Evolutionary conservation across 768 basidiomycete genomes (phyloP).

Genomic region (Cubamyces lactineus): DNA sequence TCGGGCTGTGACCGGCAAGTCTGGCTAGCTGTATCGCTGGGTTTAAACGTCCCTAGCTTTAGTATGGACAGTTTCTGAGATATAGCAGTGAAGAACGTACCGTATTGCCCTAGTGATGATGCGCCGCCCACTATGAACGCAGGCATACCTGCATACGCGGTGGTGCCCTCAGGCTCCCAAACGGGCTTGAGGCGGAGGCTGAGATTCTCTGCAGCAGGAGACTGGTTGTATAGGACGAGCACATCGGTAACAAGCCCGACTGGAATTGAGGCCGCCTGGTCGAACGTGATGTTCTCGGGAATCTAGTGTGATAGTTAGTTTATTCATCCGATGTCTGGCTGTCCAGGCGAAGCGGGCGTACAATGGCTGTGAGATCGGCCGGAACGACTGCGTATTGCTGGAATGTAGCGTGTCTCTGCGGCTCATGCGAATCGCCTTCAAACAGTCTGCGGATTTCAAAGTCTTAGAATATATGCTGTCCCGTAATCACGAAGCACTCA

Average conservation of each 20-base stretch:
- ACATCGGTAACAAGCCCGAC: conserved; percentile 24
- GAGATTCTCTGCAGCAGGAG: background rate
- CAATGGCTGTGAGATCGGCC: conserved; percentile 31
- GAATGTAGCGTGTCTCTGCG: conserved; percentile 16
- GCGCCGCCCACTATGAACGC: conserved; percentile 29
- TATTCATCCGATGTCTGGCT: background rate
- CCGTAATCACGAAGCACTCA: conserved; percentile 21
- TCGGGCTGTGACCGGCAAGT: conserved; percentile 30
- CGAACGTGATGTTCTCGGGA: conserved; percentile 33
- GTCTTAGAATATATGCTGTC: background rate
- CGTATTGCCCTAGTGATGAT: conserved; percentile 29
- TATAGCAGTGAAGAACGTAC: conserved; percentile 4
- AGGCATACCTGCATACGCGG: conserved; percentile 23
- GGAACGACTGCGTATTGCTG: conserved; percentile 33
- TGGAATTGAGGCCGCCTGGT: conserved; percentile 37
- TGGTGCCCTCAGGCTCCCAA: conserved; percentile 18
- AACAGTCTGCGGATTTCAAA: conserved; percentile 18
- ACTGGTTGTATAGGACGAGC: background rate
- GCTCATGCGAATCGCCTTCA: conserved; percentile 17
- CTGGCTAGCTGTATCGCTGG: conserved; percentile 30
- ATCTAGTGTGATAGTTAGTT: conserved; percentile 18
- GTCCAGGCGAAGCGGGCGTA: background rate
- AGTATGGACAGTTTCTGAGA: background rate
- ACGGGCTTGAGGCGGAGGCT: conserved; percentile 10
- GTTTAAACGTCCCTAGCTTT: background rate